Evolutionary conservation across 179 eudicot species (phyloP).

Genomic region (Camellia oleifera): DNA sequence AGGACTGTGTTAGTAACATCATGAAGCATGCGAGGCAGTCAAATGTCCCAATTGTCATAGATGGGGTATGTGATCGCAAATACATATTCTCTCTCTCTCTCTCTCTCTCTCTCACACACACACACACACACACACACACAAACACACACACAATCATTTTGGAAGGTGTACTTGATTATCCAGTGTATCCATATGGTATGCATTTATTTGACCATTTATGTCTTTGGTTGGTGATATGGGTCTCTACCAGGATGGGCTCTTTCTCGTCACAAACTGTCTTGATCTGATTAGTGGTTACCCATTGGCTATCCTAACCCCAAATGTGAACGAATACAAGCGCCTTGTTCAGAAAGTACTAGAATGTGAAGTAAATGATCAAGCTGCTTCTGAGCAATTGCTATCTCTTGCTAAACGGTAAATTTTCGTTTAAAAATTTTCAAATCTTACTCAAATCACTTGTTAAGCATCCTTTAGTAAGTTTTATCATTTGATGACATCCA

Average conservation of each 20-base stretch:
- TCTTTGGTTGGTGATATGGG: neutral
- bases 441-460: neutral
- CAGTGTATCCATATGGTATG: neutral
- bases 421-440: neutral
- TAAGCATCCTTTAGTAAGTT: neutral
- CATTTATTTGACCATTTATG: neutral
- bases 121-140: neutral
- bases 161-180: neutral
- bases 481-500: neutral
- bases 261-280: constrained; percentile 77
- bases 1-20: constrained; percentile 86
- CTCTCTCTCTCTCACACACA: neutral
- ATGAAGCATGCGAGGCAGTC: constrained; percentile 75
- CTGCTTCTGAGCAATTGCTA: constrained; percentile 59
- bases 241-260: constrained; percentile 80
- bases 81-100: too few relatives aligned
- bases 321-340: constrained; percentile 89
- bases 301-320: constrained; percentile 90
- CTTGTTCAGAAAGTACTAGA: constrained; percentile 85
- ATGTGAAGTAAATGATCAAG: constrained; percentile 76
- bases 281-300: constrained; percentile 83
- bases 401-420: constrained; percentile 78
- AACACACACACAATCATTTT: neutral
- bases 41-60: constrained; percentile 85
- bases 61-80: constrained; percentile 62